A percentile compares a stretch with the other conserved stretches of the same genome.
These are phyloP conservation scores for Phytophthora idaei DNA, from an alignment of 352 stramenopile genomes.

Conservation along the genomic window DNA sequence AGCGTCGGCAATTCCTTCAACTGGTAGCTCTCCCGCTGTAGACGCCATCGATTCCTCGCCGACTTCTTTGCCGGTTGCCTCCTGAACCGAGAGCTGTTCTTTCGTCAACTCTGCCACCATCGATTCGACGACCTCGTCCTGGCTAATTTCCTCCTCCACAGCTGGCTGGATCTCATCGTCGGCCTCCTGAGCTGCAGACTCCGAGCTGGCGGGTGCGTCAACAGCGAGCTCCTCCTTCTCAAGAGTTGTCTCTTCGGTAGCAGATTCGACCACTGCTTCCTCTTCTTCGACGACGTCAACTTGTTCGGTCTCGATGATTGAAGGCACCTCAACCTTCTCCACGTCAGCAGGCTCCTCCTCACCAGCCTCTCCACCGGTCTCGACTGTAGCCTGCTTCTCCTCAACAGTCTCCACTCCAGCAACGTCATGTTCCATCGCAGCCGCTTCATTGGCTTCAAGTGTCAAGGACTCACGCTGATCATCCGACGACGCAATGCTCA, in stretches of 20 bases:
- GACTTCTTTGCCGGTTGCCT: not conserved
- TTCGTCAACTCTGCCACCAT: not conserved
- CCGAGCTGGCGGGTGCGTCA: not conserved
- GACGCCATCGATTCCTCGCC: not conserved
- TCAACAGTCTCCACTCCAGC: not conserved
- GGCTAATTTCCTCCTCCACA: not conserved
- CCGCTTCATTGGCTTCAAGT: constrained; percentile 1
- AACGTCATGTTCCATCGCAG: not conserved
- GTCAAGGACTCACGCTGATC: constrained; percentile 18
- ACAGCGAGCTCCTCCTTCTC: too few species aligned
- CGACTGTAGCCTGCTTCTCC: constrained; percentile 2
- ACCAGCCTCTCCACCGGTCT: not conserved
- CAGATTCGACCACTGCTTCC: too few species aligned
- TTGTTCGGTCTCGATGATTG: too few species aligned
- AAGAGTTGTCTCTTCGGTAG: too few species aligned
- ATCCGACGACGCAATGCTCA: constrained; percentile 13
- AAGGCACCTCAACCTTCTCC: not conserved
- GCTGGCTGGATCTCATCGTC: not conserved
- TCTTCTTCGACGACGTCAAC: too few species aligned
- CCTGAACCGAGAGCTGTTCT: not conserved
- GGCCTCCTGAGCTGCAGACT: not conserved
- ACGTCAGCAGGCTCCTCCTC: not conserved
- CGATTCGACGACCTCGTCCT: not conserved
- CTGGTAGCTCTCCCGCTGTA: not conserved
- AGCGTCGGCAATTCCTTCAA: not conserved